Evolutionary conservation across 768 basidiomycete genomes (phyloP), one percentile per base, ranked within the genome.

Genomic region (Kwoniella mangroviensis): DNA sequence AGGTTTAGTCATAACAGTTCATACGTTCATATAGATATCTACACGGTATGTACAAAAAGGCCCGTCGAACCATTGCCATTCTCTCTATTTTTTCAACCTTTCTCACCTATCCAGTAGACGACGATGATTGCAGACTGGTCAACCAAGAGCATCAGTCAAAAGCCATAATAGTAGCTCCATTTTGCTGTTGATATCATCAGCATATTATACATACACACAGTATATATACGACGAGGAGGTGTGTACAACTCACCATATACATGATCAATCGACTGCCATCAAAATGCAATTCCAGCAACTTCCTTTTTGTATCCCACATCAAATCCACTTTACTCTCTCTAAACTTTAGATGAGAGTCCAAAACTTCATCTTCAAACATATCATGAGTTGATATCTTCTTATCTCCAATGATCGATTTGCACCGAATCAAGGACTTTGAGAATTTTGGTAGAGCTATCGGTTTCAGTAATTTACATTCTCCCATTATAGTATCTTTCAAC

Each of bases 251-350:
- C 15, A 62, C 61, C 61, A 62, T 62, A 28, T 12, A 11, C 21
- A 62, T 15, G 42, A 62, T 42, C 10, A 62, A 4, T 1, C 2
- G 17, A 22, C 51, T 9, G 3, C 28, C 24, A 49, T 62, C 61
- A 15, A 28, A 22, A 6, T 21, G 45, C 6, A 62, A 13, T 17
- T 62, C 43, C 5, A 24, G 13, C 24, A 62, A 22, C 4, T 24
- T 26, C 45, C 61, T 45, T n/a, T 21, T 62, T 3, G 13, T 49
- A 62, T 62, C 61, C 61, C 61, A 62, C 13, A 49, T 26, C 22
- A 62, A 40, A 11, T 45, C 43, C 2, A 62, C 28, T 24, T 22
- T 12, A 12, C 42, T 62, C 28, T 62, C 42, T 49, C 43, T 62
- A 6, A 62, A 62, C 42, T 62, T 51, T 10, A 62, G 11, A 13